Conservation (phyloP, 768 basidiomycete species). For the Russula sp. region DNA sequence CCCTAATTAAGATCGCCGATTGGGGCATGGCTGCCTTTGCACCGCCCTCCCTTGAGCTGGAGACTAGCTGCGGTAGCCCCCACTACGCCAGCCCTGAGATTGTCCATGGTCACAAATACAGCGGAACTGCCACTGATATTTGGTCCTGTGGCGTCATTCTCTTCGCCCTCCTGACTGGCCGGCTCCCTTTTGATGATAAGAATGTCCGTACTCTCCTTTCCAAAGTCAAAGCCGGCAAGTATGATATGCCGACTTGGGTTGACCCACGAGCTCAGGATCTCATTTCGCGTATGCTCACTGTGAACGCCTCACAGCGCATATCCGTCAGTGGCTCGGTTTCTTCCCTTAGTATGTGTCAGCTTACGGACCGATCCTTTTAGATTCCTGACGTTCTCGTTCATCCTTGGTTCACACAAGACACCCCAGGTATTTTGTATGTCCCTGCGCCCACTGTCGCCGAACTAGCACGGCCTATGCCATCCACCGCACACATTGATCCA, state of each 20-base stretch:
- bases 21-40: slow-evolving; percentile 99
- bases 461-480: slow-evolving; percentile 62
- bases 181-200: slow-evolving; percentile 92
- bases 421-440: slow-evolving; percentile 41
- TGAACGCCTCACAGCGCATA: slow-evolving; percentile 73
- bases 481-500: slow-evolving; percentile 62
- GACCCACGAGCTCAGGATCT: slow-evolving; percentile 83
- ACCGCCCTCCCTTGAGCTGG: slow-evolving; percentile 73
- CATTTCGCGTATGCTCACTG: slow-evolving; percentile 78
- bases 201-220: slow-evolving; percentile 66
- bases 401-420: slow-evolving; percentile 65
- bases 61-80: slow-evolving; percentile 94
- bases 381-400: slow-evolving; percentile 81
- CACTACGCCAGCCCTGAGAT: slow-evolving; percentile 98
- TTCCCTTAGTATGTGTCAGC: not conserved
- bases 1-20: slow-evolving; percentile 91
- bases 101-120: slow-evolving; percentile 83
- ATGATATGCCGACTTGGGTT: slow-evolving; percentile 73
- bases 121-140: slow-evolving; percentile 86
- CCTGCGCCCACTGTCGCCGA: slow-evolving; percentile 34
- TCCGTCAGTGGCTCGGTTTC: slow-evolving; percentile 44
- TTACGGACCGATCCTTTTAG: slow-evolving; percentile 33
- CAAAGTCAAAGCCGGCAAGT: slow-evolving; percentile 85
- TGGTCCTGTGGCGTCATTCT: slow-evolving; percentile 97
- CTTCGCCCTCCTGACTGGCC: slow-evolving; percentile 81